Evolutionary conservation across 495 filamentous ascomycete species (phyloP), one percentile per base, ranked within the genome.

Genomic region (Penicillium steckii): DNA sequence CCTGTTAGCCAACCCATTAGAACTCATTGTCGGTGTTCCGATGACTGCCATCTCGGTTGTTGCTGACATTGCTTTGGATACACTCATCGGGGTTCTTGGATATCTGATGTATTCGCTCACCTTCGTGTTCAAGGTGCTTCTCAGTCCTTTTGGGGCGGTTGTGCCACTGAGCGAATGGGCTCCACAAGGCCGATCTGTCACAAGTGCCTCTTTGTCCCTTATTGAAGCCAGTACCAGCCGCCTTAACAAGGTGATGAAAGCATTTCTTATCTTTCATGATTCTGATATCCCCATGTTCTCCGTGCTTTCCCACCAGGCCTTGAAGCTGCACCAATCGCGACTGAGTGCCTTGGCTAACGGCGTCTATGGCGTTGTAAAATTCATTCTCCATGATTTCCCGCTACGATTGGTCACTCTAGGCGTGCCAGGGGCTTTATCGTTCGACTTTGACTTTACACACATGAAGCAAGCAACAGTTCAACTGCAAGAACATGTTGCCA

Each of bases 1-100:
- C 53, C 71, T 88, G 19, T 53, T 95, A 22, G 91, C 88, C 27
- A 89, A 91, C 53, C 94, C 95, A 4, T 69, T 89, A 18, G 73
- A 83, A 15, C 73, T 87, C 18, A 63, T 85, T 35, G 62, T 91
- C 53, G 80, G 85, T 60, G 76, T 92, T 17, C 86, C 90, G 5
- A 76, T 93, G 21, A 80, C 80, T 17, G 75, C 90, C 15, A 59
- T 89, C 4, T 88, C 89, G 30, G 80, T 80, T 46, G 61, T 82
- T 35, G 88, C 89, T 27, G 90, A 94, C 57, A 77, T 95, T 21
- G 62, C 83, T 22, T 75, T 86, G 8, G 87, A 90, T 60, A 72
- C 75, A 13, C 69, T 77, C 5, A 78, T 87, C 23, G 80, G 82
- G 48, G 66, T 76, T 29, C 63, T 75, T n/a, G 83, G 81, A 25